Evolutionary conservation across 306 rosid genomes (phyloP), one percentile per base, ranked within the genome.

Genomic region (Crataegus laevigata): DNA sequence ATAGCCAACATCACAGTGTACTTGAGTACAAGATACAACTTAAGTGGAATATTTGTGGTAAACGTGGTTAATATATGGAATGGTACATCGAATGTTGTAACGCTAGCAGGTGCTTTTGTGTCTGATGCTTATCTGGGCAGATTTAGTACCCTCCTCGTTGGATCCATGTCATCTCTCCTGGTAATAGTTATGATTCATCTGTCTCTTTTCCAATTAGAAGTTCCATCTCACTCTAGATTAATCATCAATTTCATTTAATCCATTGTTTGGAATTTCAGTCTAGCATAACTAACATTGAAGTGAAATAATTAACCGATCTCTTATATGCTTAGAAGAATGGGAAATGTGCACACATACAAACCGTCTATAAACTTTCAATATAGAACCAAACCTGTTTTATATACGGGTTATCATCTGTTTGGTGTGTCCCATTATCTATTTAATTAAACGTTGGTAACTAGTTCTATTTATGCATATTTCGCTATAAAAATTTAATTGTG

Each of bases 51-150:
- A 28, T 82, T 77, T 58, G 84, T 84, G 73, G 97, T 88, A 1
- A 88, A 89, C 61, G 88, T 89, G 68, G 84, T 89, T 2, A 88
- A 83, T 77, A 82, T 91, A 54, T 93, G 98, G 98, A 83, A 69
- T 79, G 98, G 97, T 38, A 72, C 88, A 30, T 89, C 90, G 62
- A 89, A 91, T 60, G 14, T 89, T 76, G 83, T 90, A 34, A 83
- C 98, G 58, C 42, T 93, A 38, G 69, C 83, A 0, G 97, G 97
- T 34, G 92, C 98, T 82, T 87, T 91, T 74, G 45, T 93, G 68
- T 85, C 93, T 40, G 98, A 91, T 85, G 58, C 96, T 77, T 89
- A 87, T 74, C 75, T 91, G 36, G 98, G 98, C 29, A 85, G 90
- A 77, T 93, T 88, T 75, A 73, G 74, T 14, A 89, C 97, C 52